phyloP scores from a whole-genome alignment of 164 flowering plant genomes.

The grape (Vitis vinifera) region ASM3070453v1 NC_081821.1:4402501-4403000 shows the following conservation, averaged over 20 bases:
- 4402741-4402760: too few species aligned
- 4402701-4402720: background rate
- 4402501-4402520: too few species aligned
- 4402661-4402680: background rate
- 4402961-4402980: constrained; percentile 74
- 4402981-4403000: constrained; percentile 74
- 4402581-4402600: background rate
- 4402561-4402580: too few species aligned
- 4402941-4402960: constrained; percentile 10
- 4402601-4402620: background rate
- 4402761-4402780: background rate
- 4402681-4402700: background rate
- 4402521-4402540: background rate
- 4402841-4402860: too few species aligned
- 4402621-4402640: background rate
- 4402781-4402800: background rate
- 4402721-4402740: background rate
- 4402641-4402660: background rate
- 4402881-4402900: too few species aligned
- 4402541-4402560: background rate
- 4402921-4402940: background rate
- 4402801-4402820: background rate
- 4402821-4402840: too few species aligned
- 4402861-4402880: too few species aligned
- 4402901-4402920: background rate